These are phyloP conservation scores for Dendrocalamus latiflorus DNA, from an alignment of 202 grass and related monocot genomes.

Conservation along the genomic window DNA sequence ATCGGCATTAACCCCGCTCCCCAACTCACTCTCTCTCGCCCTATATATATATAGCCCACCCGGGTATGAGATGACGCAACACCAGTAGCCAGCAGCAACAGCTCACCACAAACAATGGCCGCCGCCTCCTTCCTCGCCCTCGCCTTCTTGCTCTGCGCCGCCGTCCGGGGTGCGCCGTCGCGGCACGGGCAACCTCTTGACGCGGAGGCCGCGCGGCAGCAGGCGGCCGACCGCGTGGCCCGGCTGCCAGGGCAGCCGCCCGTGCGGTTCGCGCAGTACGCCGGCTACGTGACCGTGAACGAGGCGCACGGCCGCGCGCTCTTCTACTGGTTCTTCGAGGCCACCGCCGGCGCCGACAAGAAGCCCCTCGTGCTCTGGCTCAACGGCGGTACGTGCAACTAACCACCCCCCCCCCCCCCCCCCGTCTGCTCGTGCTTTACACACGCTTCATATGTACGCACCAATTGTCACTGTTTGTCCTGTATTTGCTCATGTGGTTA, in stretches of 20 bases:
- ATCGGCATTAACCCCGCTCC: too few relatives aligned
- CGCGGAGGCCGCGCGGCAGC: slow-evolving; percentile 38
- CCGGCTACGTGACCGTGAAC: slow-evolving; percentile 92
- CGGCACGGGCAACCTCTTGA: not conserved
- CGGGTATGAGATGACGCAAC: not conserved
- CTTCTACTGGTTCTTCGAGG: slow-evolving; percentile 99
- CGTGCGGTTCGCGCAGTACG: slow-evolving; percentile 77
- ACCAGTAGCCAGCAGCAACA: not conserved
- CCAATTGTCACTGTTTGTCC: not conserved
- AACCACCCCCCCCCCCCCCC: slow-evolving; percentile 1
- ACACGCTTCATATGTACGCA: not conserved
- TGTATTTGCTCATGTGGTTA: not conserved
- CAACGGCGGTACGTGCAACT: slow-evolving; percentile 66
- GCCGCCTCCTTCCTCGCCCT: slow-evolving; percentile 20
- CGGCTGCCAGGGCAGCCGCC: slow-evolving; percentile 69
- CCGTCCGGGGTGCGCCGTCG: not conserved
- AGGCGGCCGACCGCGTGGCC: slow-evolving; percentile 66
- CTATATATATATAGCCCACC: slow-evolving; percentile 2
- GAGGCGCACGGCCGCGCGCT: slow-evolving; percentile 74
- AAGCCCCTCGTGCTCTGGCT: too few relatives aligned
- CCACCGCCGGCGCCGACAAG: slow-evolving; percentile 42
- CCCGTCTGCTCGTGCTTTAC: not conserved
- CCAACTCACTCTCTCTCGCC: too few relatives aligned
- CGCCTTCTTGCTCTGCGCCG: slow-evolving; percentile 26
- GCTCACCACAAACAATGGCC: not conserved